Conservation (phyloP, 2,329 filamentous ascomycete genomes). For the Aureobasidium vineae region DNA sequence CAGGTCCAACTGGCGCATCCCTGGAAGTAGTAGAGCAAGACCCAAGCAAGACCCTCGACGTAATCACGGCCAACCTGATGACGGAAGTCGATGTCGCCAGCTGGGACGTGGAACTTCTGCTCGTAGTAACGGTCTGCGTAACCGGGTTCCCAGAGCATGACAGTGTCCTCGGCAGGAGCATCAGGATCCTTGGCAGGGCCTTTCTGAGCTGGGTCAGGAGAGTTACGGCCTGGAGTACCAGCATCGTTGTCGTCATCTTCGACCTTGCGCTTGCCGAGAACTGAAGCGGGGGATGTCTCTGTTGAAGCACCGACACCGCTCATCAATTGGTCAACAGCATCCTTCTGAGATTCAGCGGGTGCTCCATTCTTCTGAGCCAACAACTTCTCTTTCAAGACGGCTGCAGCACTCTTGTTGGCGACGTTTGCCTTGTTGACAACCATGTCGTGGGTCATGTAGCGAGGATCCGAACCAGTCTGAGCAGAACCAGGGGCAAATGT, state of each 20-base stretch:
- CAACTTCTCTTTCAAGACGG: constrained; percentile 77
- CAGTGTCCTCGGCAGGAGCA: constrained; percentile 71
- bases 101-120: constrained; percentile 86
- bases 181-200: constrained; percentile 48
- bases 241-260: constrained; percentile 56
- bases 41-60: constrained; percentile 92
- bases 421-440: constrained; percentile 72
- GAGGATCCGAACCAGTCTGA: constrained; percentile 51
- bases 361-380: constrained; percentile 49
- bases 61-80: constrained; percentile 88
- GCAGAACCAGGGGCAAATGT: constrained; percentile 57
- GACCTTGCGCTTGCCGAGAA: constrained; percentile 73
- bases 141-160: constrained; percentile 91
- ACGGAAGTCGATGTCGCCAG: constrained; percentile 79
- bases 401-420: constrained; percentile 93
- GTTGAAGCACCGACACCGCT: constrained; percentile 20
- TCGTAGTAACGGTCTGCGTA: constrained; percentile 96
- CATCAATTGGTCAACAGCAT: constrained; percentile 29
- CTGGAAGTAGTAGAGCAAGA: constrained; percentile 95
- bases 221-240: constrained; percentile 58
- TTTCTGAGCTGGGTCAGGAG: constrained; percentile 47
- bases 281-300: constrained; percentile 46
- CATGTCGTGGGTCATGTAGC: constrained; percentile 78
- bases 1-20: constrained; percentile 98
- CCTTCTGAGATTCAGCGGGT: constrained; percentile 33